Evolutionary conservation across 2,329 filamentous ascomycete genomes (phyloP).

Genomic region (Aspergillus phoenicis): DNA sequence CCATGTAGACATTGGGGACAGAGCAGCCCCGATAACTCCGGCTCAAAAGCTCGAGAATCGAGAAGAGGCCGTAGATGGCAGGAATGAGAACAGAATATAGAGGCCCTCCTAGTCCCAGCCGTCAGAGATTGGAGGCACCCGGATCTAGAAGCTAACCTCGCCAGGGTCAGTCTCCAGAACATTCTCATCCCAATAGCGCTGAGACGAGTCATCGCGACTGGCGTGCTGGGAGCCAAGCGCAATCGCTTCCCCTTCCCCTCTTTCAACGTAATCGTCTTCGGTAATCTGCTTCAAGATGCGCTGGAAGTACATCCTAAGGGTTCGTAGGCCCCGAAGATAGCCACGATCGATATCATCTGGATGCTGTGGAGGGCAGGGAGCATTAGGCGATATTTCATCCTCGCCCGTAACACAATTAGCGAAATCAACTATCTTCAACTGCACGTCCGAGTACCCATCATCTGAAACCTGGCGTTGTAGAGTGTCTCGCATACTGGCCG

Average conservation of each 20-base stretch:
- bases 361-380: slow-evolving; percentile 76
- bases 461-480: slow-evolving; percentile 35
- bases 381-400: slow-evolving; percentile 62
- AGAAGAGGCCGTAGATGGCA: slow-evolving; percentile 10
- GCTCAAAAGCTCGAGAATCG: slow-evolving; percentile 10
- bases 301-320: slow-evolving; percentile 79
- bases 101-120: background rate
- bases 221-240: slow-evolving; percentile 38
- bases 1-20: slow-evolving; percentile 13
- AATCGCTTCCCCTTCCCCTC: slow-evolving; percentile 47
- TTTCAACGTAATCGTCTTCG: slow-evolving; percentile 47
- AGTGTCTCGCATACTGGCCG: slow-evolving; percentile 34
- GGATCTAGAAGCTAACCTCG: slow-evolving; percentile 46
- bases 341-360: slow-evolving; percentile 81
- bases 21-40: slow-evolving; percentile 22
- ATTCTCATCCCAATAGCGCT: slow-evolving; percentile 45
- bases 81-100: slow-evolving; percentile 8
- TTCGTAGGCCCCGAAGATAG: slow-evolving; percentile 81
- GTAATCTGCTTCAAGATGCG: slow-evolving; percentile 79
- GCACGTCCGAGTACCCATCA: slow-evolving; percentile 51
- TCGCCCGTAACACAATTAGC: slow-evolving; percentile 94
- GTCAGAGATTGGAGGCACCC: background rate
- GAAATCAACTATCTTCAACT: slow-evolving; percentile 98
- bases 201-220: slow-evolving; percentile 32
- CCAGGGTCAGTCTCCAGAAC: slow-evolving; percentile 48